phyloP scores from a whole-genome alignment of 345 rosid genomes.

The Eutrema heterophyllum region DNA sequence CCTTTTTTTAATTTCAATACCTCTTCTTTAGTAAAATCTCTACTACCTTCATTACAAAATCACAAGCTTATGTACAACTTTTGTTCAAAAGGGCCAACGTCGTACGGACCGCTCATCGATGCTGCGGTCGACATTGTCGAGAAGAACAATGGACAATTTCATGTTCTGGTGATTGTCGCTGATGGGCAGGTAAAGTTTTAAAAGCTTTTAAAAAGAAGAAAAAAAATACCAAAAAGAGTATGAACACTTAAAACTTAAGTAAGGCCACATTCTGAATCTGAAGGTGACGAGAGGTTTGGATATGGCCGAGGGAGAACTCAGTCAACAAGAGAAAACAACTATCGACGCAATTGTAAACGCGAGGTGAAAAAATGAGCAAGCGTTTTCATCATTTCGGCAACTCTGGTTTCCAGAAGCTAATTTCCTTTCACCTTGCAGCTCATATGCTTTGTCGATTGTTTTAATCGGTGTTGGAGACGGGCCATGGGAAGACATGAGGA shows the following conservation, averaged over 20 bases:
- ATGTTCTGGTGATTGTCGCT: constrained; percentile 66
- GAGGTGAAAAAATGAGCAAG: constrained; percentile 34
- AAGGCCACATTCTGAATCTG: neutral
- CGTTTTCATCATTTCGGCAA: neutral
- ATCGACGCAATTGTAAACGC: constrained; percentile 55
- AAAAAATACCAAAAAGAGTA: neutral
- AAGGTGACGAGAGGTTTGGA: constrained; percentile 61
- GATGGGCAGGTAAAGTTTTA: constrained; percentile 67
- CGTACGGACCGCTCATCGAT: constrained; percentile 66
- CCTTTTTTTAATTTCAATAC: too few species aligned
- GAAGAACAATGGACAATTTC: constrained; percentile 64
- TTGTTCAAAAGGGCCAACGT: constrained; percentile 61
- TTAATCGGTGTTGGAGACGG: constrained; percentile 84
- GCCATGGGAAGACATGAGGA: constrained; percentile 81
- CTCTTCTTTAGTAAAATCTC: neutral
- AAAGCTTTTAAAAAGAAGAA: neutral
- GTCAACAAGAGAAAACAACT: constrained; percentile 59
- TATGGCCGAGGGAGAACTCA: constrained; percentile 40
- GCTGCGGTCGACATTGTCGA: constrained; percentile 67
- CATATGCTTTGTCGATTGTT: constrained; percentile 59
- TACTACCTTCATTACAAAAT: neutral
- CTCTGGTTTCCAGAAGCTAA: neutral
- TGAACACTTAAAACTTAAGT: neutral
- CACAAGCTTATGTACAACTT: neutral
- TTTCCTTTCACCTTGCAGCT: constrained; percentile 29